These are phyloP conservation scores for Tylopilus sp. DNA, from an alignment of 1,284 basidiomycete species.

Conservation along the genomic window DNA sequence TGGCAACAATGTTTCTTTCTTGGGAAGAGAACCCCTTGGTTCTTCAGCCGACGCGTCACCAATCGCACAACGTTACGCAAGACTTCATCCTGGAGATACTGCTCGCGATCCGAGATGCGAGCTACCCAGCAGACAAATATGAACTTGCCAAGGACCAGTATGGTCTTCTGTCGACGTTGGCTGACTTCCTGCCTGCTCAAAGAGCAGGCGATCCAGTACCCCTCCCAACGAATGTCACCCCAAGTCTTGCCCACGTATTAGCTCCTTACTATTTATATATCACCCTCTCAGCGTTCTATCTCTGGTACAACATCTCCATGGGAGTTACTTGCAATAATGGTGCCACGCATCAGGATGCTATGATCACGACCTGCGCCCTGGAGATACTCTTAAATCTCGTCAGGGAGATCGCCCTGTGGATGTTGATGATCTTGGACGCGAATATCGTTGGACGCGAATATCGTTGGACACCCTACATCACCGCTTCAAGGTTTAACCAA, in stretches of 20 bases:
- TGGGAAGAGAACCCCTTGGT: background rate
- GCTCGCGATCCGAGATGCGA: background rate
- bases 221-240: background rate
- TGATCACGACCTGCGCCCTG: background rate
- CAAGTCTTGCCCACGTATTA: background rate
- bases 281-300: background rate
- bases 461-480: no score
- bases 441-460: no score
- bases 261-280: background rate
- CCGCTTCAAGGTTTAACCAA: background rate
- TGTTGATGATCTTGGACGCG: background rate
- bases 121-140: background rate
- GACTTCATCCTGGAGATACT: background rate
- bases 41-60: no score
- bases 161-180: background rate
- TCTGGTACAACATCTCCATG: conserved; percentile 11
- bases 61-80: background rate
- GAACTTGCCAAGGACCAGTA: background rate
- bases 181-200: background rate
- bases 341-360: background rate
- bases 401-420: background rate
- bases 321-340: background rate
- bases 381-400: conserved; percentile 1
- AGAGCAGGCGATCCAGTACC: background rate
- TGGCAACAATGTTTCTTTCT: background rate